Base-by-base conservation (phyloP, 345 rosid genomes). In the Turnera subulata region DNA sequence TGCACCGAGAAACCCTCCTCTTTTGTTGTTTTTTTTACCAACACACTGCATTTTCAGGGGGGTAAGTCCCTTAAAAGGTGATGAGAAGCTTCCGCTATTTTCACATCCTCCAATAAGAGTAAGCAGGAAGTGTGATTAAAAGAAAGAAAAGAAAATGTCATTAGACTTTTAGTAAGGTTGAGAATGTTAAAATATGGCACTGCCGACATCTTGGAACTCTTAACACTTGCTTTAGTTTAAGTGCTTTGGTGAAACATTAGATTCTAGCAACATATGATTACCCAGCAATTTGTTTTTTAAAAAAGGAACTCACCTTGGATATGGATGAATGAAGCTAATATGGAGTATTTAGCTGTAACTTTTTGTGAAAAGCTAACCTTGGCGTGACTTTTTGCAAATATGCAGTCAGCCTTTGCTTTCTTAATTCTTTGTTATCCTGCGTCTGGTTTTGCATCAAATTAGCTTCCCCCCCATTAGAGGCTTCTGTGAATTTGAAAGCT, bases 221-320 rank as follows among this genome's bases (percentile, higher is more conserved):
- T 53, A 46, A 63, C 33, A 19, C 37, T 38, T 14, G 60, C 48
- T 68, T 58, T 43, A 55, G 29, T 58, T 33, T n/a, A n/a, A 68
- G 46, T 67, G 64, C 51, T 68, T n/a, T 56, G 40, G 53, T 56
- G 40, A 16, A 53, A 59, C 73, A 50, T 25, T 63, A 68, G 77
- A 78, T 73, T 70, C 80, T 63, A 72, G 48, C 43, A 55, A 52
- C 58, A 17, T 60, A 80, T 73, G 48, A 75, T 77, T 67, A 68
- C 72, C 62, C 25, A 15, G 4, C 57, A 10, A n/a, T 55, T 70
- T n/a, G n/a, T n/a, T n/a, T n/a, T n/a, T n/a, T 2, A 5, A 26
- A 8, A 32, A 24, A 24, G n/a, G 19, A 13, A 29, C 55, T 29
- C 1, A 33, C 6, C 12, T 37, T 11, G 13, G 58, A 39, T 22